Evolutionary conservation across 2,329 filamentous ascomycete genomes (phyloP), one percentile per base, ranked within the genome.

Genomic region (Talaromyces sp.): DNA sequence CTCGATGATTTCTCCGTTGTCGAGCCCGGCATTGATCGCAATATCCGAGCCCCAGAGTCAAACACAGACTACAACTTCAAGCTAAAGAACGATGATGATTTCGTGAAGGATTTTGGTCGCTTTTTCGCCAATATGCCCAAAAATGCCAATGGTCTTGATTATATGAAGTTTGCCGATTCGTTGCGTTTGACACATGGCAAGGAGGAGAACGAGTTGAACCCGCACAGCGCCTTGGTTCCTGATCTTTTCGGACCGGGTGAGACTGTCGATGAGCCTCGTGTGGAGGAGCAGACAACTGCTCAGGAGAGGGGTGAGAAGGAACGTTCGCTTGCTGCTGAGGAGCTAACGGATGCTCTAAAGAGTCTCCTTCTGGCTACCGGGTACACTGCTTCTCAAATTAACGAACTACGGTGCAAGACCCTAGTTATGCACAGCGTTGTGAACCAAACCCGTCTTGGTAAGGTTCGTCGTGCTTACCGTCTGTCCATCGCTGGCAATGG

Each of bases 401-500:
- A 66, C 20, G 65, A 62, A 2, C 73, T 96, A 54, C 79, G 83
- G 52, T 77, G 83, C 59, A 96, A 95, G 81, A 80, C 82, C 43
- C 76, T 99, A 42, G 88, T 96, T 42, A 68, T 70, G 4, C 89
- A 93, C 67, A 75, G 76, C 36, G 94, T 99, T 54, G 80, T 84
- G 60, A 97, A 99, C 76, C 93, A 97, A 81, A 97, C 94, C 19
- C 89, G 93, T 78, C 85, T 99, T 75, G 94, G 94, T 70, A 99
- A 97, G 81, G 87, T 99, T 54, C 82, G 82, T 62, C 90, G 87
- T 72, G 66, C 81, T 36, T 95, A 93, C 66, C 81, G 85, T 64
- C 77, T 97, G 56, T 86, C 86, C 36, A 86, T 97, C 62, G 92
- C 91, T 5, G 94, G 94, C 47, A 96, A 97, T 74, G 83, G 85